Percentiles rank a stretch among this genome's conserved stretches.
Conservation (phyloP, 2,329 filamentous ascomycete genomes). For the Metarhizium robertsii region DNA sequence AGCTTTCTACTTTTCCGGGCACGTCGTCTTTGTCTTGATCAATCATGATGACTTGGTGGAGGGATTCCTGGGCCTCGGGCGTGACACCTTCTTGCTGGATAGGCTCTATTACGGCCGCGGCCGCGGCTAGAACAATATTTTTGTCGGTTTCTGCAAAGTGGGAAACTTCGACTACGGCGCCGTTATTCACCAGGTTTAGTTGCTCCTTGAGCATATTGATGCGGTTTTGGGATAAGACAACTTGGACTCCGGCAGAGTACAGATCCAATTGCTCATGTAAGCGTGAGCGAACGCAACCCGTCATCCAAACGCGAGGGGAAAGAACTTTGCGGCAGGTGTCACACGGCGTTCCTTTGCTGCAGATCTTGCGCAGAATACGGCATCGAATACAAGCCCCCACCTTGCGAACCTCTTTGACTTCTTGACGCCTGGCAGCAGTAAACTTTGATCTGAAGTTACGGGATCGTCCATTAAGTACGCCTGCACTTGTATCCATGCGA, state of each 20-base stretch:
- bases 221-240: slow-evolving; percentile 50
- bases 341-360: slow-evolving; percentile 54
- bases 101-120: slow-evolving; percentile 24
- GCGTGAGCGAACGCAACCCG: slow-evolving; percentile 52
- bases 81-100: slow-evolving; percentile 25
- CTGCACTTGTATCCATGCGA: slow-evolving; percentile 39
- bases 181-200: slow-evolving; percentile 37
- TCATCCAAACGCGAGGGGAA: slow-evolving; percentile 55
- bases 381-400: slow-evolving; percentile 58
- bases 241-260: slow-evolving; percentile 55
- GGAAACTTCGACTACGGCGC: slow-evolving; percentile 44
- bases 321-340: slow-evolving; percentile 55
- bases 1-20: slow-evolving; percentile 47
- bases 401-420: slow-evolving; percentile 56
- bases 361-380: slow-evolving; percentile 56
- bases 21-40: slow-evolving; percentile 54
- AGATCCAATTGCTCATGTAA: slow-evolving; percentile 53
- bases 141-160: slow-evolving; percentile 47
- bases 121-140: slow-evolving; percentile 28
- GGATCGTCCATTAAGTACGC: slow-evolving; percentile 34
- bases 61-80: slow-evolving; percentile 19
- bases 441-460: slow-evolving; percentile 50
- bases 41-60: slow-evolving; percentile 40
- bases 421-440: slow-evolving; percentile 47
- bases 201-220: slow-evolving; percentile 46